Percentiles rank a stretch among this genome's conserved stretches.
phyloP scores from a whole-genome alignment of 441 rosid genomes.

The Arabidopsis lyrata region DNA sequence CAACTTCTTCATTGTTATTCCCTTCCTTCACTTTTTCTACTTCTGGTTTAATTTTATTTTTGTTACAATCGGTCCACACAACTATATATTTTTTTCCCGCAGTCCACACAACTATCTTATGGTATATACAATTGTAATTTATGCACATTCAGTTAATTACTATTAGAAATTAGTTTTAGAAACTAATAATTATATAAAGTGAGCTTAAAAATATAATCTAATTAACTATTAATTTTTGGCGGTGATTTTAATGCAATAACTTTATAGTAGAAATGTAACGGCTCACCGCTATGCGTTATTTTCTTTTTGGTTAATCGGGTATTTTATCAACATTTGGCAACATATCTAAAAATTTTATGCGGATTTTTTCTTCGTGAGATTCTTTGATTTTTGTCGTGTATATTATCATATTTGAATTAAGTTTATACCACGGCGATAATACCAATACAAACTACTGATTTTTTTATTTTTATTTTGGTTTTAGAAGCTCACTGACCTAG shows the following conservation, averaged over 20 bases:
- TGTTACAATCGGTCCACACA: background rate
- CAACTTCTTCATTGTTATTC: slow-evolving; percentile 26
- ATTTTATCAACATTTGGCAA: slow-evolving; percentile 3
- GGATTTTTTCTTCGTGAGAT: background rate
- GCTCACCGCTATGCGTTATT: slow-evolving; percentile 3
- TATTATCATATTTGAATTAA: background rate
- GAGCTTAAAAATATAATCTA: background rate
- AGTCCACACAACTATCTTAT: background rate
- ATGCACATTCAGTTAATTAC: background rate
- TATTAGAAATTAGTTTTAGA: background rate
- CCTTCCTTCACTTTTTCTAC: slow-evolving; percentile 28
- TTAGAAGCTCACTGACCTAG: too few relatives aligned
- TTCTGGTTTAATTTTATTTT: slow-evolving; percentile 9
- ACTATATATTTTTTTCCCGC: background rate
- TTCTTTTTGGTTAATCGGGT: background rate
- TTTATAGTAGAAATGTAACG: slow-evolving; percentile 19
- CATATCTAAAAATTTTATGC: background rate
- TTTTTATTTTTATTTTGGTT: too few relatives aligned
- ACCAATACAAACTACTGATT: background rate
- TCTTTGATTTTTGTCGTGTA: background rate
- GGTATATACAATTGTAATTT: background rate
- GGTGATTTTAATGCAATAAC: background rate
- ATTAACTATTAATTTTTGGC: background rate
- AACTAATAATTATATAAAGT: background rate
- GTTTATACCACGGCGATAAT: background rate